Conservation (phyloP, 2,329 filamentous ascomycete genomes). For the Coniochaeta sp. region DNA sequence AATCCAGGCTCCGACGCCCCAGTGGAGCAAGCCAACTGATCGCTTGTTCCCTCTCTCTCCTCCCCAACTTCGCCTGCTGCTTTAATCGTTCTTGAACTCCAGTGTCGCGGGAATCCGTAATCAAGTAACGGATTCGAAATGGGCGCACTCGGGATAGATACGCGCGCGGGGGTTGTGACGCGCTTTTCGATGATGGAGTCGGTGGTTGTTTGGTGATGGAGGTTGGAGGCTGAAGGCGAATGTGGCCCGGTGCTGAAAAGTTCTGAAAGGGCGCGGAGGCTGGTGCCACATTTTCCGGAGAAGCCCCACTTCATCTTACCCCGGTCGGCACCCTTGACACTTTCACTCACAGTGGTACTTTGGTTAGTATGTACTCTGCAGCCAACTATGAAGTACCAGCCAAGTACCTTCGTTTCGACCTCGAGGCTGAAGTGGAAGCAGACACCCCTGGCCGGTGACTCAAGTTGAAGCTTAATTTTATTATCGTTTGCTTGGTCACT, state of each 20-base stretch:
- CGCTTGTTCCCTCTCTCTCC: conserved; percentile 23
- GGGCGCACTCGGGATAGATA: conserved; percentile 20
- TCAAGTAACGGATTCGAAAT: conserved; percentile 26
- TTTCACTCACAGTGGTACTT: not conserved
- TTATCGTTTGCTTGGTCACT: not conserved
- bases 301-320: not conserved
- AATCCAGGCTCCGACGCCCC: conserved; percentile 24
- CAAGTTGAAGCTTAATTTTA: not conserved
- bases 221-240: conserved; percentile 16
- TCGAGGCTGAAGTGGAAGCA: no score
- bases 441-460: not conserved
- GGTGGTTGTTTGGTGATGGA: conserved; percentile 33
- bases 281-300: not conserved
- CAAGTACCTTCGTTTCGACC: no score
- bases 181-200: conserved; percentile 40
- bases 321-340: not conserved
- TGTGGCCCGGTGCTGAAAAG: no score
- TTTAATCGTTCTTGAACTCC: conserved; percentile 25
- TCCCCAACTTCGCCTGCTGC: conserved; percentile 39
- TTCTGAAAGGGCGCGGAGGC: conserved; percentile 18
- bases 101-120: conserved; percentile 28
- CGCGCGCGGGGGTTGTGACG: conserved; percentile 42
- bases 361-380: no score
- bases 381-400: no score
- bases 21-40: conserved; percentile 23